Conservation (phyloP, 2,329 filamentous ascomycete genomes). For the Epicoccum nigrum region DNA sequence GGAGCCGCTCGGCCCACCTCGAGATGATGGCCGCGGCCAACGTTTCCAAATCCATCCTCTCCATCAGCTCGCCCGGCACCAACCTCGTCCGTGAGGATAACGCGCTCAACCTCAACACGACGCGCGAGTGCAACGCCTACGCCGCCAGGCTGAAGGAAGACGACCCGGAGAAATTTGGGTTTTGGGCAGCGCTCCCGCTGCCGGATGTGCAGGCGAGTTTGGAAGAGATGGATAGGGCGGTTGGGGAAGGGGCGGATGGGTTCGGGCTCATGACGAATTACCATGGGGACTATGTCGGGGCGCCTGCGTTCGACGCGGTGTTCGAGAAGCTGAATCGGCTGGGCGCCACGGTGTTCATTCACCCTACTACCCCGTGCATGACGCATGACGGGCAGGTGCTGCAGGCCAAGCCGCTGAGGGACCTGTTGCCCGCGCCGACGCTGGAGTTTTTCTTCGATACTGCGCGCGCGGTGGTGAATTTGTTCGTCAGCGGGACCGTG, state of each 20-base stretch:
- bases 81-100: constrained; percentile 52
- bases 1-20: constrained; percentile 56
- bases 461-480: constrained; percentile 55
- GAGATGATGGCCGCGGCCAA: constrained; percentile 57
- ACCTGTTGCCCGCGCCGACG: constrained; percentile 52
- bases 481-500: constrained; percentile 57
- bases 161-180: constrained; percentile 54
- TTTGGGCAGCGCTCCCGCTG: constrained; percentile 61
- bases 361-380: constrained; percentile 59
- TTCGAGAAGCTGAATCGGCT: constrained; percentile 57
- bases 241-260: constrained; percentile 57
- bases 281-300: constrained; percentile 60
- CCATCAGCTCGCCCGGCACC: constrained; percentile 61
- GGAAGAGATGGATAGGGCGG: constrained; percentile 54
- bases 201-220: constrained; percentile 57
- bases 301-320: constrained; percentile 52
- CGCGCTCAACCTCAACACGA: constrained; percentile 45
- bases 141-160: constrained; percentile 48
- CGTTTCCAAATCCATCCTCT: constrained; percentile 61
- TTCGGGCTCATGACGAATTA: constrained; percentile 60
- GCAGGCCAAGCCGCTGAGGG: constrained; percentile 46
- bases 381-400: constrained; percentile 27
- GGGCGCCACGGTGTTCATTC: constrained; percentile 59
- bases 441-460: constrained; percentile 63
- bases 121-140: constrained; percentile 51